These are phyloP conservation scores for Thelonectria olida DNA, from an alignment of 2,329 filamentous ascomycete species.

Conservation along the genomic window DNA sequence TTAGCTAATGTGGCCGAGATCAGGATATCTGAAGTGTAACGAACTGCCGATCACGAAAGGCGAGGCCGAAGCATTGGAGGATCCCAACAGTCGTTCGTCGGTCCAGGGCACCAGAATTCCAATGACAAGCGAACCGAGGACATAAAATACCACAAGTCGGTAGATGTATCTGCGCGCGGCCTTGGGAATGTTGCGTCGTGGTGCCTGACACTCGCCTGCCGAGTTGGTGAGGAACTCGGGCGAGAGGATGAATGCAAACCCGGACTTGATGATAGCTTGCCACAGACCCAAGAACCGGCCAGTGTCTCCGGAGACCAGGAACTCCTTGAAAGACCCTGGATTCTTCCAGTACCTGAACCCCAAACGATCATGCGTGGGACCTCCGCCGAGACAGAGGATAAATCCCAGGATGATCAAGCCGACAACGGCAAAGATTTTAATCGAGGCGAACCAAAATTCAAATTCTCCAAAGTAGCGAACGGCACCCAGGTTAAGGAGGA, in stretches of 20 bases:
- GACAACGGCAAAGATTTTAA: background rate
- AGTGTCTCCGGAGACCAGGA: background rate
- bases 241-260: background rate
- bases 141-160: constrained; percentile 42
- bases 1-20: too few relatives aligned
- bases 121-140: constrained; percentile 27
- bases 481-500: background rate
- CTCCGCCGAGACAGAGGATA: background rate
- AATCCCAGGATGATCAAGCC: background rate
- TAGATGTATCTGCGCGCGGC: constrained; percentile 43
- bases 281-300: background rate
- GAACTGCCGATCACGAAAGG: too few relatives aligned
- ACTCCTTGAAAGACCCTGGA: background rate
- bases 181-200: constrained; percentile 27
- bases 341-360: constrained; percentile 1
- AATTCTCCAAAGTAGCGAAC: background rate
- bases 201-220: background rate
- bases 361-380: background rate
- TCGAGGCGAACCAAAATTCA: background rate
- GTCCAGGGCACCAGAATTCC: constrained; percentile 22
- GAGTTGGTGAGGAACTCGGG: background rate
- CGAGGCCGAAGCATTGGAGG: too few relatives aligned
- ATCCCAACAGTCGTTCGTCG: constrained; percentile 37
- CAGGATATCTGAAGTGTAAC: too few relatives aligned
- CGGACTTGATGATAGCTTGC: background rate